Base-by-base conservation (phyloP, 768 basidiomycete species). In the Auriscalpium microsporum region DNA sequence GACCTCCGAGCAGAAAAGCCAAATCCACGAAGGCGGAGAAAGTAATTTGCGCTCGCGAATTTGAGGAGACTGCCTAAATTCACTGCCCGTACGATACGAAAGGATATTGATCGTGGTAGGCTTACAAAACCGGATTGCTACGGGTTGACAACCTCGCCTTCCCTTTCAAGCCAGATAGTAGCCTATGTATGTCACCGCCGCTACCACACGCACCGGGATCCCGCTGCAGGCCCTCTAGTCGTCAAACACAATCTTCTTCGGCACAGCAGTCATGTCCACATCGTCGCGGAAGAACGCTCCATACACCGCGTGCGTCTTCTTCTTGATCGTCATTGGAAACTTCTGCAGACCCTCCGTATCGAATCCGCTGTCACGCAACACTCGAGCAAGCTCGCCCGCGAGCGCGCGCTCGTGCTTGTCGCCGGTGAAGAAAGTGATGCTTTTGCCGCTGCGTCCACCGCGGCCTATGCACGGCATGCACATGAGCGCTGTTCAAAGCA, bases 271-370 rank as follows among this genome's bases (percentile, higher is more conserved):
- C 46, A 76, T 71, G 10, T 79, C 74, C 34, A 83, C 82, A 59
- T 84, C 83, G 61, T 88, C 83, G 54, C 86, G 69, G 69, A 79
- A 92, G 71, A 91, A 92, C 6, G 87, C 89, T 5, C 94, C 94
- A 63, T 96, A 97, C 44, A 81, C 86, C 17, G 90, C 75, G 64
- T 97, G 94, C 62, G 86, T 82, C 78, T 84, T 91, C 78, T 98
- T 98, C 77, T 95, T 96, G 73, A 98, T 92, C 56, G 94, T 90
- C 80, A 94, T 91, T 50, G 93, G 92, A 76, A 96, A 97, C 64
- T 83, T 81, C 56, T 84, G 82, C 71, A 96, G 74, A 6, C 72
- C 84, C 61, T 87, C 82, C 48, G 84, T 80, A 55, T 87, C 81
- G 59, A 89, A 90, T 34, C 87, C 90, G 46, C 87, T 86, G 68